Evolutionary conservation across 768 basidiomycete genomes (phyloP).

Genomic region (Hygrophoropsis aurantiaca): DNA sequence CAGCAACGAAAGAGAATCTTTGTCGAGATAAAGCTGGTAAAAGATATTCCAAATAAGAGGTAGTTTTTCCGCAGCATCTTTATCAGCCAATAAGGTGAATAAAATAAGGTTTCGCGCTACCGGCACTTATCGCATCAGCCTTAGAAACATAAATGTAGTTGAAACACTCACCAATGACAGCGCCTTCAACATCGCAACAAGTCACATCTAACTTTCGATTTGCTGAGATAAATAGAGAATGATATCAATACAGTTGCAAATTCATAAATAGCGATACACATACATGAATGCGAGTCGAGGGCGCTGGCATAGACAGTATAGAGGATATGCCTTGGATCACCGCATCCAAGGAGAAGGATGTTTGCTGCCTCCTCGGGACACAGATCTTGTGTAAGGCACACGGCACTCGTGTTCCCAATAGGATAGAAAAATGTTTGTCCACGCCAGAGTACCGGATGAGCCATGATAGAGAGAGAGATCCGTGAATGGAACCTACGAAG

Average conservation of each 20-base stretch:
- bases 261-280: not conserved
- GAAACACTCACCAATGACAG: slow-evolving; percentile 25
- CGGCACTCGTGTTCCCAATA: slow-evolving; percentile 57
- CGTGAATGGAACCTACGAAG: too few species aligned
- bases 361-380: slow-evolving; percentile 46
- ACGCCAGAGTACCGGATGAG: slow-evolving; percentile 44
- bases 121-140: not conserved
- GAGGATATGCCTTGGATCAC: slow-evolving; percentile 54
- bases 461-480: slow-evolving; percentile 30
- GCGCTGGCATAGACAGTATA: slow-evolving; percentile 40
- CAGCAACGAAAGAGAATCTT: slow-evolving; percentile 21
- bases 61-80: slow-evolving; percentile 11
- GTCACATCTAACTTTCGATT: slow-evolving; percentile 26
- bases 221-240: slow-evolving; percentile 8
- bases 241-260: not conserved
- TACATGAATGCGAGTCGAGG: slow-evolving; percentile 9
- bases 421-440: slow-evolving; percentile 53
- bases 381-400: slow-evolving; percentile 47
- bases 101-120: slow-evolving; percentile 29
- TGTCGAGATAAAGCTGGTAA: slow-evolving; percentile 27
- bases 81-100: slow-evolving; percentile 27
- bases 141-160: not conserved
- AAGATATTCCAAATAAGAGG: slow-evolving; percentile 30
- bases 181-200: slow-evolving; percentile 28
- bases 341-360: slow-evolving; percentile 56